Evolutionary conservation across 768 basidiomycete genomes (phyloP), one percentile per base, ranked within the genome.

Genomic region (Amylocystis lapponica): DNA sequence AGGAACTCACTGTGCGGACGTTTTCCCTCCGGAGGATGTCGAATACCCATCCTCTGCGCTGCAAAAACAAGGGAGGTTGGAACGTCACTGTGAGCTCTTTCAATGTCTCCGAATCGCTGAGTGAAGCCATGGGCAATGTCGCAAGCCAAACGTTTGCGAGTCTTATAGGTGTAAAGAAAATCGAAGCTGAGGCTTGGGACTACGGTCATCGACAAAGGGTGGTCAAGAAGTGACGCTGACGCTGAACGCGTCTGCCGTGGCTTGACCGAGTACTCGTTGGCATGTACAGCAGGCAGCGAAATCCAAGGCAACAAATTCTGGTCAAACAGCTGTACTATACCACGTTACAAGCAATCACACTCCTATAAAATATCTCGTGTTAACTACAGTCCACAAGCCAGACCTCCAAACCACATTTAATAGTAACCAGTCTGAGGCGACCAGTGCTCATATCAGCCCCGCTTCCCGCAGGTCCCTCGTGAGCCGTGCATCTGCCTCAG

Each of bases 31-130:
- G 39, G 52, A 62, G 50, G 25, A 54, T 45, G 4, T 56, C 56
- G 36, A 62, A 52, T 7, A 62, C 55, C 60, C 60, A 62, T 27
- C 47, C 53, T 27, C 56, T 45, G 23, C 60, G 39, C 34, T 62
- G 56, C n/a, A 56, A 47, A 27, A 35, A 58, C n/a, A 62, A 47
- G 21, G 48, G 36, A 27, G 60, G 60, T 5, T 40, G 36, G 41
- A 62, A 62, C 0, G 60, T 59, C 8, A 62, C 60, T 3, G 51
- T 19, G 14, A 59, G 50, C 36, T 61, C 59, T 26, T 51, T 37
- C 21, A 23, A 13, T 25, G 26, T 27, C 29, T 43, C 37, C 21
- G 34, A n/a, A 20, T 49, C 27, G 43, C n/a, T n/a, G n/a, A n/a
- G n/a, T n/a, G n/a, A n/a, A n/a, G n/a, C n/a, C n/a, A n/a, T n/a